Conservation (phyloP, 441 rosid species). For the Manihot esculenta region DNA sequence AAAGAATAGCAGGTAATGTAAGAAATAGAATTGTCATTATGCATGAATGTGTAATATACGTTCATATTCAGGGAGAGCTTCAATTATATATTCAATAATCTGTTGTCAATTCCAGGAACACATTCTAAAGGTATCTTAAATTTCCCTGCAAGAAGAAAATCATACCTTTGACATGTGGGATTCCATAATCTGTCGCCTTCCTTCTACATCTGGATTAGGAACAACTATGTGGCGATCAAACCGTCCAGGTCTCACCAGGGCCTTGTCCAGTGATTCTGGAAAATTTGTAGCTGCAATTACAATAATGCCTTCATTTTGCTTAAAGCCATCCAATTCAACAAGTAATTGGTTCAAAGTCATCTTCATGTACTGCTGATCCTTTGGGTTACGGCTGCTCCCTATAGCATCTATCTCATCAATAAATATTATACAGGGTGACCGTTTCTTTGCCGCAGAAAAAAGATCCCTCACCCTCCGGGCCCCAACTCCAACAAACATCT, state of each 20-base stretch:
- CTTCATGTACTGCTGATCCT: constrained; percentile 91
- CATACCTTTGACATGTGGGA: constrained; percentile 93
- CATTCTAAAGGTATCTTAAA: not conserved
- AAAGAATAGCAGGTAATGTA: not conserved
- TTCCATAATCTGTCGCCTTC: constrained; percentile 89
- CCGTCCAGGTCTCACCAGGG: constrained; percentile 92
- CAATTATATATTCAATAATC: not conserved
- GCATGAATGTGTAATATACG: not conserved
- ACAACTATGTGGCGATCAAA: constrained; percentile 93
- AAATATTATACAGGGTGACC: constrained; percentile 88
- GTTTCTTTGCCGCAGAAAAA: constrained; percentile 91
- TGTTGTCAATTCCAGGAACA: constrained; percentile 4
- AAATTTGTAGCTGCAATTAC: constrained; percentile 94
- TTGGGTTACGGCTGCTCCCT: constrained; percentile 88
- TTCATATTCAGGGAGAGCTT: not conserved
- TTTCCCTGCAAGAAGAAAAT: not conserved
- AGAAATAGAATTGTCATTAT: not conserved
- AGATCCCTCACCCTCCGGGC: constrained; percentile 94
- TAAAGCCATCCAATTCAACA: constrained; percentile 94
- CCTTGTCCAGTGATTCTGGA: constrained; percentile 93
- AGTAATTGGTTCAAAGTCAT: constrained; percentile 94
- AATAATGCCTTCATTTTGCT: constrained; percentile 95
- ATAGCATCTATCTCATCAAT: constrained; percentile 96
- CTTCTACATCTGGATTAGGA: constrained; percentile 94
- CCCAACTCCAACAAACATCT: constrained; percentile 99